A percentile compares a stretch with the other conserved stretches of the same genome.
Conservation (phyloP, 2,329 filamentous ascomycete genomes). For the Aspergillus bombycis region DNA sequence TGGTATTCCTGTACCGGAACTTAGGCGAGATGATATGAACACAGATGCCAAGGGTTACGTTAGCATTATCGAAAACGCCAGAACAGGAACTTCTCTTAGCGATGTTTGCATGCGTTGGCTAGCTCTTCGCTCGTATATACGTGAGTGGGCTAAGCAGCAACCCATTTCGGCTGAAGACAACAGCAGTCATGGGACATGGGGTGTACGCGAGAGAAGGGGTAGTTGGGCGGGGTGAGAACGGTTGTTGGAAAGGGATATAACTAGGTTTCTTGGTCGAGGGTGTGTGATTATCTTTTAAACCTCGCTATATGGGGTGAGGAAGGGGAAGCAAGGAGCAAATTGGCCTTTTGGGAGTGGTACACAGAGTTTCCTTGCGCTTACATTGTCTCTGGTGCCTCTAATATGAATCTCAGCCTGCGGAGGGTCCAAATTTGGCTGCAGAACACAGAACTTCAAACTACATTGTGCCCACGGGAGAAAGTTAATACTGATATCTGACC, state of each 20-base stretch:
- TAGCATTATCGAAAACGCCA: conserved; percentile 43
- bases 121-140: conserved; percentile 80
- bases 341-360: neutral
- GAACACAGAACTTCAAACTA: neutral
- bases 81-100: conserved; percentile 51
- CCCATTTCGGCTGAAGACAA: conserved; percentile 67
- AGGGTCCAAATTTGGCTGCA: neutral
- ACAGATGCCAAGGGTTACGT: conserved; percentile 75
- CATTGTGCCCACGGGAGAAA: neutral
- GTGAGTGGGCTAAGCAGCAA: conserved; percentile 88
- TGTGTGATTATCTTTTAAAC: neutral
- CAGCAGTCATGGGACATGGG: conserved; percentile 64
- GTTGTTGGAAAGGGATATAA: neutral
- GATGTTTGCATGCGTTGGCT: conserved; percentile 74
- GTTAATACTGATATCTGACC: neutral
- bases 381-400: neutral
- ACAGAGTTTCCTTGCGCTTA: neutral
- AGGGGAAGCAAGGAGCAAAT: neutral
- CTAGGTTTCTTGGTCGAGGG: neutral
- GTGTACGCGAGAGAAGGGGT: conserved; percentile 59
- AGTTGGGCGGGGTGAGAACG: conserved; percentile 63
- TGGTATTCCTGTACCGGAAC: conserved; percentile 66
- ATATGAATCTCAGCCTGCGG: neutral
- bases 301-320: no score
- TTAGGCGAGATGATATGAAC: conserved; percentile 71